Conservation (phyloP, 805 yeast species). For the Monosporozyma siamensis region DNA sequence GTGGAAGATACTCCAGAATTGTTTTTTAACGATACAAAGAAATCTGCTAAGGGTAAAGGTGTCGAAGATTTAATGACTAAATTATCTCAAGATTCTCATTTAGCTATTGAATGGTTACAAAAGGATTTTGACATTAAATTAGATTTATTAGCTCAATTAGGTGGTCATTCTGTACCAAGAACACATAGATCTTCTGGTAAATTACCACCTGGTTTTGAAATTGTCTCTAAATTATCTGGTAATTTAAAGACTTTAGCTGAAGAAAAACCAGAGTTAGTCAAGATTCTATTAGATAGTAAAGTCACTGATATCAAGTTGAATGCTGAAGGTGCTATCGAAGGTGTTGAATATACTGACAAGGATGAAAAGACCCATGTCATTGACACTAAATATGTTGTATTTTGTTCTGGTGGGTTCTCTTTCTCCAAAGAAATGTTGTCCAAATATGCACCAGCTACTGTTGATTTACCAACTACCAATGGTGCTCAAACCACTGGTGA, state of each 20-base stretch:
- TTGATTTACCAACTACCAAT: slow-evolving; percentile 45
- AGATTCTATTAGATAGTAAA: slow-evolving; percentile 34
- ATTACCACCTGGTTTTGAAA: slow-evolving; percentile 53
- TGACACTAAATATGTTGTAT: slow-evolving; percentile 32
- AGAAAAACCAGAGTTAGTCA: slow-evolving; percentile 23
- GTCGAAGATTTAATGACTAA: slow-evolving; percentile 49
- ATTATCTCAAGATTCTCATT: slow-evolving; percentile 50
- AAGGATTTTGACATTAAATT: slow-evolving; percentile 52
- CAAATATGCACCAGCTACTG: slow-evolving; percentile 39
- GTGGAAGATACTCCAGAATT: slow-evolving; percentile 49
- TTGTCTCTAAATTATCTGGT: slow-evolving; percentile 38
- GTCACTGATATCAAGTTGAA: slow-evolving; percentile 29
- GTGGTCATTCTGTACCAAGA: slow-evolving; percentile 74
- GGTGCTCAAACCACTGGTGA: slow-evolving; percentile 51
- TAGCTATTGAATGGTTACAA: slow-evolving; percentile 68
- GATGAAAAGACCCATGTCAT: slow-evolving; percentile 20
- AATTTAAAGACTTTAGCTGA: slow-evolving; percentile 30
- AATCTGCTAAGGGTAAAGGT: slow-evolving; percentile 56
- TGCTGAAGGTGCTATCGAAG: slow-evolving; percentile 27
- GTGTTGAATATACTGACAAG: slow-evolving; percentile 34
- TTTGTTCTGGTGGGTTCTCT: slow-evolving; percentile 55
- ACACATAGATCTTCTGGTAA: slow-evolving; percentile 67
- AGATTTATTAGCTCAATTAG: slow-evolving; percentile 61
- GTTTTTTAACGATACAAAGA: slow-evolving; percentile 58
- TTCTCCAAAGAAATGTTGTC: slow-evolving; percentile 32